Evolutionary conservation across 2,329 filamentous ascomycete species (phyloP), one percentile per base, ranked within the genome.

Genomic region (Hymenoscyphus scutula): DNA sequence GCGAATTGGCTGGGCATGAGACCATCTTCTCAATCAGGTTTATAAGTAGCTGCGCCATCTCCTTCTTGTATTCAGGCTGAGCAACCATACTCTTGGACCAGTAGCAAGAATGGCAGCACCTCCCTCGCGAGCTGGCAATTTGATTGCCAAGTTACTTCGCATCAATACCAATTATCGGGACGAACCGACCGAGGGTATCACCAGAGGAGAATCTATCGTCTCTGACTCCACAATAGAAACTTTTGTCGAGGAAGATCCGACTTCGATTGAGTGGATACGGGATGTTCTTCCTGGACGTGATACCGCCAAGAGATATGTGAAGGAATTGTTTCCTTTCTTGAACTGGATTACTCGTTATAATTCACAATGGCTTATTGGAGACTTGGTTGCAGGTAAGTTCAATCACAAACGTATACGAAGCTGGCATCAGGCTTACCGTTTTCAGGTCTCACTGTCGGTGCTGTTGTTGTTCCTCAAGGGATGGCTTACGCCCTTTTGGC

Each of bases 401-500:
- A 11, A 2, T 10, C 15, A 23, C 10, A 23, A 17, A 10, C 5
- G n/a, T 10, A 1, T 29, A 17, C 1, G 13, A 37, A 57, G 5
- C 25, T 37, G 10, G 3, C 25, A 38, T 11, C 17, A n/a, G 15
- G 38, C 11, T 59, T 58, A 17, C 8, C 7, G 17, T 11, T 29
- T 53, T 25, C 53, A 86, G 84, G 85, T 75, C 84, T 90, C 64
- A 91, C 88, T 2, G 86, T 90, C 57, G 88, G 88, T 65, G 83
- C 83, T 61, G 88, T 90, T 27, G 92, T 97, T 29, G 91, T 98
- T n/a, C 94, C 94, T 5, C 94, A 98, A 74, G 89, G 92, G 65
- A 97, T 98, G 94, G 93, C 94, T 0, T 98, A 98, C 77, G 93
- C 94, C 32, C 81, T 88, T 65, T 82, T 98, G 29, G 94, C 94